Conservation (phyloP, 495 filamentous ascomycete species). For the Penicillium cataractarum region DNA sequence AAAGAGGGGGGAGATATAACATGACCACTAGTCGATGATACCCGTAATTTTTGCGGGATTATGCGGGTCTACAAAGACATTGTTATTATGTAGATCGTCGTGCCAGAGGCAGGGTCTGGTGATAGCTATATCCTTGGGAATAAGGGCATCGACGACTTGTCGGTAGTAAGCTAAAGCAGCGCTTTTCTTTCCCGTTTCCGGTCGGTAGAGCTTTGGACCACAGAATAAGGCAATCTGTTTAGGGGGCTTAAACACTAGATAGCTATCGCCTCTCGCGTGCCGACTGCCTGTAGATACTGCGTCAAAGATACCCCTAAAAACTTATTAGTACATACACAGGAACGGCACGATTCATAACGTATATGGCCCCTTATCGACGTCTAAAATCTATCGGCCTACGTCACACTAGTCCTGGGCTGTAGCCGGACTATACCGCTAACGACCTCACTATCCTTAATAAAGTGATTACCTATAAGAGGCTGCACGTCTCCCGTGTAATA, state of each 20-base stretch:
- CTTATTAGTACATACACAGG: background rate
- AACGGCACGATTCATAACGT: background rate
- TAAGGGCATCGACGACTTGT: background rate
- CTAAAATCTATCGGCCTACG: background rate
- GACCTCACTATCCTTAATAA: background rate
- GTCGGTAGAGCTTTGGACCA: background rate
- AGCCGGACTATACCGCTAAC: background rate
- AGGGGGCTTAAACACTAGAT: background rate
- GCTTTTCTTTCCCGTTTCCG: background rate
- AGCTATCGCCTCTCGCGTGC: background rate
- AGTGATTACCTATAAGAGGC: background rate
- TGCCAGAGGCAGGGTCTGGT: background rate
- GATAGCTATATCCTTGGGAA: background rate
- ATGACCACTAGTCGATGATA: constrained; percentile 47
- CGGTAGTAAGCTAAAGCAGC: background rate
- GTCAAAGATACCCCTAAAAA: background rate
- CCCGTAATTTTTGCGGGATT: constrained; percentile 38
- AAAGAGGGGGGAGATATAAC: constrained; percentile 40
- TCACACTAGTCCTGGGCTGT: background rate
- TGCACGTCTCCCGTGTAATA: background rate
- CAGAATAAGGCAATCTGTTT: background rate
- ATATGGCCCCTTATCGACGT: background rate
- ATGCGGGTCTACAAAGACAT: background rate
- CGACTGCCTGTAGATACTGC: constrained; percentile 1
- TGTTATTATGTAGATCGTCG: background rate